Base-by-base conservation (phyloP, 495 filamentous ascomycete genomes). In the Astrothelium macrocarpum region DNA sequence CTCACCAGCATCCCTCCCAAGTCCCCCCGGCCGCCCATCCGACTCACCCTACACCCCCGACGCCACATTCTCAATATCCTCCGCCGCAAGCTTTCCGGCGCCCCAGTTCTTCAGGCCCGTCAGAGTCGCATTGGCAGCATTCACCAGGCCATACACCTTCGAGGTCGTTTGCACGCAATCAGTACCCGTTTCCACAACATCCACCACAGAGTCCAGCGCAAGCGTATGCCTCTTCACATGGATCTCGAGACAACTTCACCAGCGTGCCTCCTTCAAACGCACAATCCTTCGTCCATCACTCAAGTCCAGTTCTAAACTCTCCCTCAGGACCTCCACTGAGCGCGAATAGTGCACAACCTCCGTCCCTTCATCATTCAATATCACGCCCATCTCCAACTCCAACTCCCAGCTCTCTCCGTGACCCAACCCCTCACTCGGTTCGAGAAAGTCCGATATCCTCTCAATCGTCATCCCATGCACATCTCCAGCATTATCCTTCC, bases 351-450 rank as follows among this genome's bases (percentile, higher is more conserved):
- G 49, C 25, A 29, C 49, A 26, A 9, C 76, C 77, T 20, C 74
- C 77, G 58, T 70, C 76, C 34, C 79, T 76, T 65, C 71, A 75
- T 39, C 74, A 76, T 16, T 76, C 79, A 63, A 71, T 75, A 65
- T 78, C 79, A 31, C 78, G 77, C 59, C 78, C 78, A 18, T 78
- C 78, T 16, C 77, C 78, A n/a, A 79, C 78, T 20, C 74, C 82
- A 26, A 85, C 83, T 20, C 81, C 83, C 26, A 82, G 81, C 1
- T 85, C 82, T 25, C 78, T 80, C 18, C 80, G 82, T 32, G 78
- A 80, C 70, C 83, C 83, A 69, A 74, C 75, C 25, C 68, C 74
- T 45, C 76, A 80, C 34, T 81, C 78, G 61, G 68, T 70, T 9
- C 82, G 82, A 60, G 79, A 79, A 32, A 85, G 82, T 64, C 84